Evolutionary conservation across 179 eudicot genomes (phyloP).

Genomic region (Spergularia azorica): DNA sequence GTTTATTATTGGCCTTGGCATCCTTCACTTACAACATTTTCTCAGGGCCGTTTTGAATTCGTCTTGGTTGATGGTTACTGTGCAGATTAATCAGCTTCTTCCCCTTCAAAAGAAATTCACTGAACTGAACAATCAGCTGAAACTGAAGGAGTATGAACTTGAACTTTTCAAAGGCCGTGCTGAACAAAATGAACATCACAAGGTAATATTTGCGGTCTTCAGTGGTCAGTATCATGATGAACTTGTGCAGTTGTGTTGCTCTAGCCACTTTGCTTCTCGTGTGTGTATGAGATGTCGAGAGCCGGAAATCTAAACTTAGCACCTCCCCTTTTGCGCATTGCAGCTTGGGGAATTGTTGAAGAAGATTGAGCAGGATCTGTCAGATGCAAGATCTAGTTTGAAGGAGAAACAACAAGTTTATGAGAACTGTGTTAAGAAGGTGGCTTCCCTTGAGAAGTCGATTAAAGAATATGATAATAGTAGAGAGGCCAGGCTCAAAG

Average conservation of each 20-base stretch:
- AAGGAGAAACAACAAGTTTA: conserved; percentile 59
- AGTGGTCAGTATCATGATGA: not conserved
- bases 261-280: not conserved
- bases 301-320: not conserved
- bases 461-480: conserved; percentile 68
- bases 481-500: conserved; percentile 73
- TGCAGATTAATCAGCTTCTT: conserved; percentile 72
- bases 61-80: conserved; percentile 1
- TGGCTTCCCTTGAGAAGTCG: conserved; percentile 70
- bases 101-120: conserved; percentile 80
- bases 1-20: not conserved
- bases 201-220: conserved; percentile 47
- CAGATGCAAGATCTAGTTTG: conserved; percentile 65
- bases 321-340: conserved; percentile 10
- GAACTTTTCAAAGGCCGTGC: conserved; percentile 76
- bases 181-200: conserved; percentile 95
- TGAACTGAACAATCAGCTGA: conserved; percentile 74
- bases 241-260: not conserved
- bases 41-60: not conserved
- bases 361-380: conserved; percentile 84
- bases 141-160: conserved; percentile 83
- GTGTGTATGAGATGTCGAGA: not conserved
- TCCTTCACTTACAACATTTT: not conserved
- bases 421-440: conserved; percentile 59
- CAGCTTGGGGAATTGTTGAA: conserved; percentile 83